Evolutionary conservation across 139 green algal species (phyloP).

Genomic region (Gonium pectorale): DNA sequence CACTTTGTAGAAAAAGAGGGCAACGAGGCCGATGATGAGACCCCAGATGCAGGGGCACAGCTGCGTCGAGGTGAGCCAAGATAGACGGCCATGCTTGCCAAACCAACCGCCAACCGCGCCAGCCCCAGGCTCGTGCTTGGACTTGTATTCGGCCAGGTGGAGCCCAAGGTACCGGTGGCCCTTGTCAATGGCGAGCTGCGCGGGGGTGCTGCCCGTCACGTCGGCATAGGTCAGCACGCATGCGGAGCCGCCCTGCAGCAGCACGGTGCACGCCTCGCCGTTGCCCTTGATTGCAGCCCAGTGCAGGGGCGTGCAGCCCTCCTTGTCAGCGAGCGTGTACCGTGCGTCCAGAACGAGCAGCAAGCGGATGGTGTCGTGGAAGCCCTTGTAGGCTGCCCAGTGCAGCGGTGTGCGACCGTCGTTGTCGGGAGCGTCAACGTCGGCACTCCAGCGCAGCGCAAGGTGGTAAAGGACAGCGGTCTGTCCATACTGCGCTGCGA

Average conservation of each 20-base stretch:
- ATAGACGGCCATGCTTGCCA: constrained; percentile 64
- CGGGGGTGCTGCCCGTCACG: constrained; percentile 87
- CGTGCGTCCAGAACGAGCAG: constrained; percentile 89
- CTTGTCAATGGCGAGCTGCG: constrained; percentile 93
- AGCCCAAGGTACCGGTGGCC: constrained; percentile 88
- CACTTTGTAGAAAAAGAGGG: constrained; percentile 74
- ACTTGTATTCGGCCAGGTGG: constrained; percentile 71
- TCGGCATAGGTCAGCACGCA: constrained; percentile 76
- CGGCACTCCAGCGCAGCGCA: constrained; percentile 85
- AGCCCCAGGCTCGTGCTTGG: constrained; percentile 41
- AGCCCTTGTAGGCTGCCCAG: constrained; percentile 96
- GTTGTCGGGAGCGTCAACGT: constrained; percentile 81
- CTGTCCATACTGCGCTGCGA: constrained; percentile 97
- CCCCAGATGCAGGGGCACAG: constrained; percentile 87
- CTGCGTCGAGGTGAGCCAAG: constrained; percentile 75
- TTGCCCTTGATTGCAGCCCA: constrained; percentile 97
- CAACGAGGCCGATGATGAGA: constrained; percentile 78
- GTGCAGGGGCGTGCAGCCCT: constrained; percentile 96
- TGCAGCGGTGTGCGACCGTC: constrained; percentile 86
- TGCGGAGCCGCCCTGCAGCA: constrained; percentile 86
- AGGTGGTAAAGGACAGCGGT: constrained; percentile 94
- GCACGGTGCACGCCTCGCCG: constrained; percentile 88
- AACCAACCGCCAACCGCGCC: constrained; percentile 52
- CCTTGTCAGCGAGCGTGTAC: constrained; percentile 77
- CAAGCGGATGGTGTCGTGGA: constrained; percentile 87